Evolutionary conservation across 1,284 basidiomycete genomes (phyloP).

Genomic region (Dichomitus squalens): DNA sequence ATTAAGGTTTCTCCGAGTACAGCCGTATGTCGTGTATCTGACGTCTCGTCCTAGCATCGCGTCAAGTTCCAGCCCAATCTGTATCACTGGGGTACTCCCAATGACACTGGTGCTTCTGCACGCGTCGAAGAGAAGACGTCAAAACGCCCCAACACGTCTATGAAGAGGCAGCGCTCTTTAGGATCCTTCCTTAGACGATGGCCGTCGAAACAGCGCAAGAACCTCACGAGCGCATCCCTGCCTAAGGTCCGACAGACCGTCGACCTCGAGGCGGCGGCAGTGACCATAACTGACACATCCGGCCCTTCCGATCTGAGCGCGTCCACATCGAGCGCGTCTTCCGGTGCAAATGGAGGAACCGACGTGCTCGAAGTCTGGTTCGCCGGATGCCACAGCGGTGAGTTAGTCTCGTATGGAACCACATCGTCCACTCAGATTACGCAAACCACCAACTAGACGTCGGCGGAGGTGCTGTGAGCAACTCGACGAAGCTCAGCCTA

Average conservation of each 20-base stretch:
- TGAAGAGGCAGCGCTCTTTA: neutral
- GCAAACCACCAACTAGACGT: conserved; percentile 53
- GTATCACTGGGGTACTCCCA: conserved; percentile 26
- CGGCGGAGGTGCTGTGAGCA: conserved; percentile 61
- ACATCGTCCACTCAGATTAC: neutral
- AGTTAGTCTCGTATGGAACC: neutral
- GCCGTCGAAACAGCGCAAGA: neutral
- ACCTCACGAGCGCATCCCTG: neutral
- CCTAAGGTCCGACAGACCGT: conserved; percentile 1
- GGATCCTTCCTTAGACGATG: neutral
- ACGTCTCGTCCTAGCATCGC: conserved; percentile 30
- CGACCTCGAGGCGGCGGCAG: conserved; percentile 4
- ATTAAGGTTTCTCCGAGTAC: neutral
- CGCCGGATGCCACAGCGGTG: conserved; percentile 34
- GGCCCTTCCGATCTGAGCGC: neutral
- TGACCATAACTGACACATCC: neutral
- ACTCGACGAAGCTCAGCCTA: conserved; percentile 46
- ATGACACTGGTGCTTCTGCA: neutral
- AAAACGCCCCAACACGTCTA: neutral
- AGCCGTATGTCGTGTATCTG: neutral
- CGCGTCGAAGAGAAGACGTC: neutral
- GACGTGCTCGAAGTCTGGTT: conserved; percentile 39
- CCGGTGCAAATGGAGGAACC: conserved; percentile 17
- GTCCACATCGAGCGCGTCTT: neutral
- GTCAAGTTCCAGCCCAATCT: conserved; percentile 41